Evolutionary conservation across 2,329 filamentous ascomycete genomes (phyloP).

Genomic region (Diaporthe sp.): DNA sequence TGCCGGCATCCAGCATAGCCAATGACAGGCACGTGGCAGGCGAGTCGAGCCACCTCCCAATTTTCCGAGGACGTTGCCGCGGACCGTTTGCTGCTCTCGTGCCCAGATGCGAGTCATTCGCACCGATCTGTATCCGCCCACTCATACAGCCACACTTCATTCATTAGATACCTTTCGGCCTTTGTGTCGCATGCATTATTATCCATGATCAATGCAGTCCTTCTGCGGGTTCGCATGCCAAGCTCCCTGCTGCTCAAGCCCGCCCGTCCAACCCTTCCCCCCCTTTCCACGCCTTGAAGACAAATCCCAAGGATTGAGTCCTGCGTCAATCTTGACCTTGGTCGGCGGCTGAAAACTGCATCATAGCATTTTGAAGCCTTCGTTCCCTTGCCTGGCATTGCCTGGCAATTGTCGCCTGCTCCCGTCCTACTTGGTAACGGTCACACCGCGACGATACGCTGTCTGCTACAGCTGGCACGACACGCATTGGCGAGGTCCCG

Average conservation of each 20-base stretch:
- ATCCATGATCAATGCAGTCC: constrained; percentile 19
- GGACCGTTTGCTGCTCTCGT: constrained; percentile 19
- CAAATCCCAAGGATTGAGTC: not conserved
- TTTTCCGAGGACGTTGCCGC: constrained; percentile 6
- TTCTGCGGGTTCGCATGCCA: constrained; percentile 2
- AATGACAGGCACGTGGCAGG: constrained; percentile 24
- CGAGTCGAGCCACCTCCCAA: constrained; percentile 28
- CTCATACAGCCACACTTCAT: constrained; percentile 24
- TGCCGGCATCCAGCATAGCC: constrained; percentile 27
- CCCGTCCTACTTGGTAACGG: not conserved
- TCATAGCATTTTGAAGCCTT: not conserved
- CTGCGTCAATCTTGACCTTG: not conserved
- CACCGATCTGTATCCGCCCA: constrained; percentile 12
- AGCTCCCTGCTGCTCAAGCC: constrained; percentile 5
- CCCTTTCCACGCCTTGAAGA: not conserved
- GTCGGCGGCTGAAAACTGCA: not conserved
- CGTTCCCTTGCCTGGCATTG: not conserved
- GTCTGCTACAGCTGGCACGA: not conserved
- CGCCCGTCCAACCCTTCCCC: not conserved
- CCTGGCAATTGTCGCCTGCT: not conserved
- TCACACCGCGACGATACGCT: not conserved
- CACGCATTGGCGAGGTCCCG: not conserved
- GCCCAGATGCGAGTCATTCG: constrained; percentile 34
- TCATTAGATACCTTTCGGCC: constrained; percentile 17
- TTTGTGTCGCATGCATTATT: constrained; percentile 31